Base-by-base conservation (phyloP, 495 filamentous ascomycete species). In the Penicillium parvum region DNA sequence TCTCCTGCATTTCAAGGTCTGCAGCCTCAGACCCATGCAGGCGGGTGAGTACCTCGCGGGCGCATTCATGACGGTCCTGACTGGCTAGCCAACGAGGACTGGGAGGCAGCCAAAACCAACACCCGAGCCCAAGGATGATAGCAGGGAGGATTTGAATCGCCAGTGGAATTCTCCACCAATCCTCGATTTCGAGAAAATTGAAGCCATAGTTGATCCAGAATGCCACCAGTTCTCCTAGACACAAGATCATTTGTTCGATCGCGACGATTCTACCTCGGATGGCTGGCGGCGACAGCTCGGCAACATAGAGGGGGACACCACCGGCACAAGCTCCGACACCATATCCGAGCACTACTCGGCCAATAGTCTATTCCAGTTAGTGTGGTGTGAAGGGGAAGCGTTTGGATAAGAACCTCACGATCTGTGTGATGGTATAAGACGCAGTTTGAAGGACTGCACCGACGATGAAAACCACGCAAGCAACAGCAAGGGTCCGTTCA, bases 41-140 rank as follows among this genome's bases (percentile, higher is more conserved):
- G 21, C 42, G 69, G 5, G 81, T 73, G n/a, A 90, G 70, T 4
- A 84, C 78, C 20, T 68, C 70, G 28, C 75, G 75, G 0, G 83
- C 84, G 58, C 87, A 83, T 0, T 71, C 72, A 55, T 85, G 79
- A 22, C 84, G 82, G 30, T 73, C 67, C 49, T 86, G 82, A 47
- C 86, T 78, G 11, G 83, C 66, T 2, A 88, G 66, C 84, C 85
- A 88, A 50, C 85, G 75, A 0, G 85, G 86, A 15, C 84, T 87
- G 60, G 85, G 86, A 5, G 83, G 83, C 75, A 90, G 68, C 19
- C 71, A 71, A 55, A 84, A 84, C 30, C 82, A 56, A 65, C 86
- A 86, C 25, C 84, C 84, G 20, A 70, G 45, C 10, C 78, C 76
- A 4, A 85, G 70, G 20, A 83, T 51, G 1, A 76, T 35, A 0